phyloP scores from a whole-genome alignment of 768 basidiomycete genomes.

The Punctularia strigosozonata region DNA sequence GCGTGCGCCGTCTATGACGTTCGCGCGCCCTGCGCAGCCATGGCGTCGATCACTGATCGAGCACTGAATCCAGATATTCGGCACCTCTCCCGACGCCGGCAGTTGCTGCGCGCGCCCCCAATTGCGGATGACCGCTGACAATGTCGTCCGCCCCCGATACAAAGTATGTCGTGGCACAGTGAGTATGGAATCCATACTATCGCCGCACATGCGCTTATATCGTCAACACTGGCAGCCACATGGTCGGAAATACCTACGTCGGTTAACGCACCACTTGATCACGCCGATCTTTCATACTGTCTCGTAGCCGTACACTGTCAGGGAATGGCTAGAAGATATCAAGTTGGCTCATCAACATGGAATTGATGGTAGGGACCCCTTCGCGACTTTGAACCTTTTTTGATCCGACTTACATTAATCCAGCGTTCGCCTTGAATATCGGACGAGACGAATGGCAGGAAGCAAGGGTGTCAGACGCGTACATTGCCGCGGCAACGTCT shows the following conservation, averaged over 20 bases:
- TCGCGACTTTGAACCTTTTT: not conserved
- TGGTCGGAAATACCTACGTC: conserved; percentile 26
- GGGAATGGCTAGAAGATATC: conserved; percentile 22
- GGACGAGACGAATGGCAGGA: conserved; percentile 16
- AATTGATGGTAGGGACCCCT: conserved; percentile 11
- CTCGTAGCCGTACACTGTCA: conserved; percentile 17
- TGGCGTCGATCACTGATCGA: no score
- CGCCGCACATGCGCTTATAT: no score
- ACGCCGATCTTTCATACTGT: not conserved
- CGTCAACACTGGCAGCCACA: no score
- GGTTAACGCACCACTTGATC: not conserved
- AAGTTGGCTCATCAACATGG: conserved; percentile 12
- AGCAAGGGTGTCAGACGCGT: conserved; percentile 17
- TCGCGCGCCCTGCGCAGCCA: no score
- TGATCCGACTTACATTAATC: not conserved
- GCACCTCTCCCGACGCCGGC: no score
- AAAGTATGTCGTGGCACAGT: no score
- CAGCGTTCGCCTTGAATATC: conserved; percentile 16
- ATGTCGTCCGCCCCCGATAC: no score
- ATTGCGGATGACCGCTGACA: no score
- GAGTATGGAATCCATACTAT: no score
- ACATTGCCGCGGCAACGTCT: conserved; percentile 39
- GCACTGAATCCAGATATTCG: no score
- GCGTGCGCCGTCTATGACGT: no score
- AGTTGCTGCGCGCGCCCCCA: no score